Evolutionary conservation across 768 basidiomycete species (phyloP), one percentile per base, ranked within the genome.

Genomic region (Piloderma croceum): DNA sequence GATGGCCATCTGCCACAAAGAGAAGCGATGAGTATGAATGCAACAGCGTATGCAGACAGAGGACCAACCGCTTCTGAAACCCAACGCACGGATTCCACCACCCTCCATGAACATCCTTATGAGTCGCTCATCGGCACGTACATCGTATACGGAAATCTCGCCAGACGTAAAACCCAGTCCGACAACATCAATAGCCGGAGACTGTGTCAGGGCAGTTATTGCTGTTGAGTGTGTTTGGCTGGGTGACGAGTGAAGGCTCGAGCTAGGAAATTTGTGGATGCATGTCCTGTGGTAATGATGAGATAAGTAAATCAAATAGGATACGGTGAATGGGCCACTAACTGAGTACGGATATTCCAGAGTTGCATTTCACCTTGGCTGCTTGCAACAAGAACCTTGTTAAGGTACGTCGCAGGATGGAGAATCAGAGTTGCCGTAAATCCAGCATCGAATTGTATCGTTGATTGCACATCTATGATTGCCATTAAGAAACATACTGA

Each of bases 321-420:
- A 39, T n/a, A 27, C 31, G 44, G 12, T 35, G 4, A 45, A 43
- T 32, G 15, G 17, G 51, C 12, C 4, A 62, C 81, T 48, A 42
- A 90, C 90, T 76, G 75, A 9, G 91, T 83, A 6, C 81, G 74
- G 47, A 90, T 79, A 60, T 98, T 99, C 91, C 91, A 98, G n/a
- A 99, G 63, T 45, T 96, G 88, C 52, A 98, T 63, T 31, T 64
- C 67, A 3, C 96, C 96, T 59, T 92, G 74, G 41, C 67, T 74
- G 51, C 90, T 88, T 3, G 83, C 79, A 9, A 98, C 76, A 1
- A 98, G 69, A 1, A 98, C 71, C 65, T 99, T 99, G 69, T 99
- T 98, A 37, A 99, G 61, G 62, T 98, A 98, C 10, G 96, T 98
- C 1, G 91, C 83, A 3, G 96, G 96, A 58, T 99, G 96, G 5